A percentile compares a stretch with the other conserved stretches of the same genome.
Evolutionary conservation across 2,329 filamentous ascomycete species (phyloP).

Genomic region (Aspergillus sp.): DNA sequence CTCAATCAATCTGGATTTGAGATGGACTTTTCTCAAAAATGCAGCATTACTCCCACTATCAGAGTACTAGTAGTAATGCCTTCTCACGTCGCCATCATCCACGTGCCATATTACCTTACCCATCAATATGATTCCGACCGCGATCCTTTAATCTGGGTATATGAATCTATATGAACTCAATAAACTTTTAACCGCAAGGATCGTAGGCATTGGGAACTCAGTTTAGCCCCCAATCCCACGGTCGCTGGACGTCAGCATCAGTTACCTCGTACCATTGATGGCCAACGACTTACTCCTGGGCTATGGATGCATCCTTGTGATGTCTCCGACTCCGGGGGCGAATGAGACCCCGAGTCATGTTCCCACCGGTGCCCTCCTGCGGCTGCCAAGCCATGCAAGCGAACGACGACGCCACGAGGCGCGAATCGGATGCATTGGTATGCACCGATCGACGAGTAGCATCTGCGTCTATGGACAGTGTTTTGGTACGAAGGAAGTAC

Average conservation of each 20-base stretch:
- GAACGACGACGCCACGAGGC: constrained; percentile 22
- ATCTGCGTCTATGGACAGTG: not conserved
- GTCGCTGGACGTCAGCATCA: not conserved
- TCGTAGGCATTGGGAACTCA: not conserved
- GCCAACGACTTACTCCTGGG: too few species aligned
- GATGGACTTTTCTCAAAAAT: not conserved
- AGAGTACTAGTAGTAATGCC: too few species aligned
- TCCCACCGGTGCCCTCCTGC: constrained; percentile 9
- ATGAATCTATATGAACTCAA: not conserved
- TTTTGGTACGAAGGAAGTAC: not conserved
- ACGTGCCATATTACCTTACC: not conserved
- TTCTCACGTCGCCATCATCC: not conserved
- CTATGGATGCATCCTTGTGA: not conserved
- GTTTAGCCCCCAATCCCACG: not conserved
- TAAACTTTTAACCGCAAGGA: not conserved
- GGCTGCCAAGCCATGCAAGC: constrained; percentile 12
- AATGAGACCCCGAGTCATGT: constrained; percentile 3
- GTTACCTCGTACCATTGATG: not conserved
- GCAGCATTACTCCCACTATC: not conserved
- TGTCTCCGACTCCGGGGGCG: not conserved
- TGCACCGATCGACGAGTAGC: constrained; percentile 22
- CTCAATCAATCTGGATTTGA: not conserved
- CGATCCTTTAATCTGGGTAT: not conserved
- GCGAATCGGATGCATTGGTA: constrained; percentile 17
- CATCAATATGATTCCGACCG: not conserved